Percentiles rank a stretch among this genome's conserved stretches.
Evolutionary conservation across 495 filamentous ascomycete genomes (phyloP).

Genomic region (Polyplosphaeria fusca): DNA sequence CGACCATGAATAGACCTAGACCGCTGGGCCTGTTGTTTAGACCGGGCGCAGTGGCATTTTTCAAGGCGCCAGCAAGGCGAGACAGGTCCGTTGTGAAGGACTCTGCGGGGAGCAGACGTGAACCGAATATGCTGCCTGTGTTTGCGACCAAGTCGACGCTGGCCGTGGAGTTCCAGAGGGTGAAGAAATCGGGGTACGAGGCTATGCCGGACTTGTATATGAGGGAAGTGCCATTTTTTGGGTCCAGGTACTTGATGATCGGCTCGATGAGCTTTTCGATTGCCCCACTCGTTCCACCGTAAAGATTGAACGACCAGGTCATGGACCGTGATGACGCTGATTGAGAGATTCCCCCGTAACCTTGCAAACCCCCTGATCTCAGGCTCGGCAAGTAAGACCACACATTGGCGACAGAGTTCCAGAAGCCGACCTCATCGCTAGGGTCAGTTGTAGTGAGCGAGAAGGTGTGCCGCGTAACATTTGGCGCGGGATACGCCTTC

Average conservation of each 20-base stretch:
- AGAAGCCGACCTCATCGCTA: neutral
- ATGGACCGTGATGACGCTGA: too few relatives aligned
- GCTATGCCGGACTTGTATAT: neutral
- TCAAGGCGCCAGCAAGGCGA: neutral
- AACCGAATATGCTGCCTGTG: neutral
- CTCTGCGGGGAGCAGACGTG: neutral
- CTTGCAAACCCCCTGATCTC: neutral
- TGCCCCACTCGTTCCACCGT: neutral
- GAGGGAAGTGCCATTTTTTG: neutral
- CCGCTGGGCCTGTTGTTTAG: neutral
- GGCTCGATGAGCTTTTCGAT: neutral
- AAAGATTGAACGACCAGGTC: neutral
- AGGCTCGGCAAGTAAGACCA: neutral
- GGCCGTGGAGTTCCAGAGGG: neutral
- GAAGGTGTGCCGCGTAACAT: neutral
- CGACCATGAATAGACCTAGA: neutral
- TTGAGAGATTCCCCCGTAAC: neutral
- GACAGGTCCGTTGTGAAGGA: neutral
- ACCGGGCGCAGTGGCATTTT: neutral
- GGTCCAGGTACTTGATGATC: neutral
- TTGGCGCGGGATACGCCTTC: constrained; percentile 2
- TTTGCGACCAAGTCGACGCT: neutral
- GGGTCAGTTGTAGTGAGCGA: neutral
- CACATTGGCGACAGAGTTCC: neutral
- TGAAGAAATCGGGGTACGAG: neutral